These are phyloP conservation scores for Diphasiastrum complanatum DNA, from an alignment of 83 land plant genomes.

Conservation along the genomic window DNA sequence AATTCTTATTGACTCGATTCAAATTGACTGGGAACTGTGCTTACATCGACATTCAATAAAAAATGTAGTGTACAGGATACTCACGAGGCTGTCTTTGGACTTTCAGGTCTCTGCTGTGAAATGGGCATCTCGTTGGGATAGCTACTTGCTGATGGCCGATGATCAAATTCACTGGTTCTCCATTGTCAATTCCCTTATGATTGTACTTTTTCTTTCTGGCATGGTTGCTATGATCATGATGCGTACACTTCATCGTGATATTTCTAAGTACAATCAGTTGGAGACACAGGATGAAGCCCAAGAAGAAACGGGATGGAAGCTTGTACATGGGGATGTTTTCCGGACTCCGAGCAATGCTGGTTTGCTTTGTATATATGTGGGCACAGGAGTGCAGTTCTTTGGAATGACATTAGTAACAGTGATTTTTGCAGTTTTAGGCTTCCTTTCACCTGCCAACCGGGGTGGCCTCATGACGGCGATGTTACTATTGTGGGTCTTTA, in stretches of 20 bases:
- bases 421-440: constrained; percentile 11
- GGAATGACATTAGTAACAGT: no score
- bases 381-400: constrained; percentile 12
- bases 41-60: no score
- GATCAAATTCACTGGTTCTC: no score
- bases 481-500: constrained; percentile 6
- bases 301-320: no score
- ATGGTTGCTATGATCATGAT: no score
- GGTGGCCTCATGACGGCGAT: constrained; percentile 18
- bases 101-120: constrained; percentile 3
- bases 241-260: constrained; percentile 13
- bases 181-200: constrained; percentile 11
- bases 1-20: no score
- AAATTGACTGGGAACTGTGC: no score
- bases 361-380: constrained; percentile 6
- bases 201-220: constrained; percentile 4
- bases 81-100: no score
- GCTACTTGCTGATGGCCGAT: constrained; percentile 9
- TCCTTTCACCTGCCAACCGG: constrained; percentile 10
- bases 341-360: neutral
- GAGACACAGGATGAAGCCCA: no score
- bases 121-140: constrained; percentile 15
- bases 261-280: no score
- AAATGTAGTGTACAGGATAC: no score
- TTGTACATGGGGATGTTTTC: no score